phyloP scores from a whole-genome alignment of 305 asterid genomes.

The Rubia peregrina region DNA sequence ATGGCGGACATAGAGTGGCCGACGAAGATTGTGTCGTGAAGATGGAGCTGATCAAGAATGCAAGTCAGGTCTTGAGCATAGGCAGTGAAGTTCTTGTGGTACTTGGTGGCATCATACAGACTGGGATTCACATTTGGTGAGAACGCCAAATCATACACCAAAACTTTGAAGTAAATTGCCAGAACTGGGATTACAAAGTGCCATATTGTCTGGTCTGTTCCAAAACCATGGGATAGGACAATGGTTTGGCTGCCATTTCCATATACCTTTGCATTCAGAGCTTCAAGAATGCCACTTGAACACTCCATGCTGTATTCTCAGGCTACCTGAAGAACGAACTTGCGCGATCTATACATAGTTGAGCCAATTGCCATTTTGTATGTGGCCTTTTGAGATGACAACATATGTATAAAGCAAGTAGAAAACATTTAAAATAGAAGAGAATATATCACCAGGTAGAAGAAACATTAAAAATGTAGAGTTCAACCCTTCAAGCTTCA shows the following conservation, averaged over 20 bases:
- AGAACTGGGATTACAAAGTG: conserved; percentile 14
- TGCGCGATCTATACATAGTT: background rate
- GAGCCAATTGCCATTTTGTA: background rate
- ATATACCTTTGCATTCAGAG: conserved; percentile 10
- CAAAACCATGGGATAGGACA: conserved; percentile 20
- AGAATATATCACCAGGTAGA: background rate
- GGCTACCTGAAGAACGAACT: background rate
- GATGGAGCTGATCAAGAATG: conserved; percentile 11
- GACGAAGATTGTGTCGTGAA: background rate
- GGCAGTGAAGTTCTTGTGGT: conserved; percentile 8
- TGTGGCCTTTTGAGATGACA: background rate
- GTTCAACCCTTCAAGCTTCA: background rate
- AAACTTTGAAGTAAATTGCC: conserved; percentile 14
- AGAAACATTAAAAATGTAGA: background rate
- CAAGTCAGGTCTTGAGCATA: conserved; percentile 16
- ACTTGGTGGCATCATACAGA: conserved; percentile 8
- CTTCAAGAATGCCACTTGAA: conserved; percentile 4
- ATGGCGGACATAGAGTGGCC: conserved; percentile 23
- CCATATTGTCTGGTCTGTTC: conserved; percentile 17
- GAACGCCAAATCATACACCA: conserved; percentile 19
- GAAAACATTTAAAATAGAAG: background rate
- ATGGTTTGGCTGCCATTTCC: conserved; percentile 19
- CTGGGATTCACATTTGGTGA: conserved; percentile 17
- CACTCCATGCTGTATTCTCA: conserved; percentile 2
- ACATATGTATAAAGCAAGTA: background rate